Evolutionary conservation across 2,329 filamentous ascomycete genomes (phyloP).

Genomic region (Leptographium procerum): DNA sequence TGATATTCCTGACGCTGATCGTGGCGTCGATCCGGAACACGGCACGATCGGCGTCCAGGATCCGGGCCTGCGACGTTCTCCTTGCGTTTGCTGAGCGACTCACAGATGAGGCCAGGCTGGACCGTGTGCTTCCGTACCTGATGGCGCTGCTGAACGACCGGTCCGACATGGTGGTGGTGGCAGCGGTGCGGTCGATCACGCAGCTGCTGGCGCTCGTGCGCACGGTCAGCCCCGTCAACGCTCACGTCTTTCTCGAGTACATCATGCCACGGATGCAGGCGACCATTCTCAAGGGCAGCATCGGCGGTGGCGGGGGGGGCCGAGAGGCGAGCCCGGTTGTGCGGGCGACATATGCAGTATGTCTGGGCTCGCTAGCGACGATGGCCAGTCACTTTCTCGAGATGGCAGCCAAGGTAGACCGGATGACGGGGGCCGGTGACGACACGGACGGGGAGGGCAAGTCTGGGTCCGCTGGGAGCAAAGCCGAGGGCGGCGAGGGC

Average conservation of each 20-base stretch:
- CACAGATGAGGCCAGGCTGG: conserved; percentile 91
- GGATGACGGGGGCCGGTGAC: conserved; percentile 1
- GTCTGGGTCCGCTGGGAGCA: not conserved
- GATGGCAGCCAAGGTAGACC: conserved; percentile 28
- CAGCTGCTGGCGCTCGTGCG: conserved; percentile 79
- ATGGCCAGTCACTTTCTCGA: conserved; percentile 80
- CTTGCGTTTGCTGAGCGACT: conserved; percentile 83
- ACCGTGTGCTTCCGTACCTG: conserved; percentile 83
- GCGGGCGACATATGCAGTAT: conserved; percentile 85
- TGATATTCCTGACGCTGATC: conserved; percentile 83
- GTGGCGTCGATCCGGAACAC: conserved; percentile 84
- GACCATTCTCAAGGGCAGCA: conserved; percentile 37
- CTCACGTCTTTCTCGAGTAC: conserved; percentile 58
- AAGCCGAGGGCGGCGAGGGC: not conserved
- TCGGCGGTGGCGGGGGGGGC: not conserved
- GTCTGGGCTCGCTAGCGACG: conserved; percentile 75
- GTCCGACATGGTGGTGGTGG: conserved; percentile 72
- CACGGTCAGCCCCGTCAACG: conserved; percentile 71
- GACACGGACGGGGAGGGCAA: conserved; percentile 1
- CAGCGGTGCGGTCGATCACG: conserved; percentile 75
- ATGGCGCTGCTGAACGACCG: conserved; percentile 73
- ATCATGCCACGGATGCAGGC: conserved; percentile 53
- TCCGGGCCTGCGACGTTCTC: conserved; percentile 83
- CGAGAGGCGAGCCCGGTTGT: conserved; percentile 43
- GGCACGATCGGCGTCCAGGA: conserved; percentile 72